These are phyloP conservation scores for Chytridiales sp. DNA, from an alignment of 371 early-diverging fungal species.

Conservation along the genomic window DNA sequence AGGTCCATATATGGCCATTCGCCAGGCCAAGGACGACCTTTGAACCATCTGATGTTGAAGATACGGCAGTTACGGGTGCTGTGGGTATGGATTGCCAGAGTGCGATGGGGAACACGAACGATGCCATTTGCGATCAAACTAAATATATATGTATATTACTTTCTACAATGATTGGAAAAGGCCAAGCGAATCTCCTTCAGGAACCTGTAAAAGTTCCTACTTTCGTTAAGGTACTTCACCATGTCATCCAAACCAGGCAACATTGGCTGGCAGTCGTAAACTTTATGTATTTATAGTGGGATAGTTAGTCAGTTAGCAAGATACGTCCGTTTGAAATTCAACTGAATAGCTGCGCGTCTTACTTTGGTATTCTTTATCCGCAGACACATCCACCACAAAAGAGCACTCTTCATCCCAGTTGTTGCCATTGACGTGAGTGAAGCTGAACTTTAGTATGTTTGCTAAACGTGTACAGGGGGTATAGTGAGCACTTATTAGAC, in stretches of 20 bases:
- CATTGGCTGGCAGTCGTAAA: slow-evolving; percentile 31
- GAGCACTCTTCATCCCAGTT: slow-evolving; percentile 29
- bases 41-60: too few relatives aligned
- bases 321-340: too few relatives aligned
- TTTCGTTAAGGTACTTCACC: slow-evolving; percentile 25
- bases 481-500: slow-evolving; percentile 10
- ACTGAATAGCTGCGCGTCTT: too few relatives aligned
- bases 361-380: slow-evolving; percentile 28
- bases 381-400: slow-evolving; percentile 33
- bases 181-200: slow-evolving; percentile 34
- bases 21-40: too few relatives aligned
- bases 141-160: too few relatives aligned
- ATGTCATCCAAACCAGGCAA: slow-evolving; percentile 18
- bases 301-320: too few relatives aligned
- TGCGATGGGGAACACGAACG: slow-evolving; percentile 27
- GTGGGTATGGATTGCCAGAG: slow-evolving; percentile 19
- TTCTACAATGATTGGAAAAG: slow-evolving; percentile 18
- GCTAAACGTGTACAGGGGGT: slow-evolving; percentile 2
- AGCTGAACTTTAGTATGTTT: slow-evolving; percentile 28
- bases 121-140: slow-evolving; percentile 30
- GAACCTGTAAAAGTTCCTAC: slow-evolving; percentile 38
- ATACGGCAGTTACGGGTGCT: slow-evolving; percentile 1
- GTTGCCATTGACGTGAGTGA: slow-evolving; percentile 35
- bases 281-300: too few relatives aligned
- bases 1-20: too few relatives aligned